Conservation (phyloP, 345 rosid species). For the Brassica napus region Da-Ae NC_063442.1:41061001-41061500, state of each 20-base stretch:
- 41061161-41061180: neutral
- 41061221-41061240: neutral
- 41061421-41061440: neutral
- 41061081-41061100: neutral
- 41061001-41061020: too few relatives aligned
- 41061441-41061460: neutral
- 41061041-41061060: neutral
- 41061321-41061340: constrained; percentile 32
- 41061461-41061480: constrained; percentile 1
- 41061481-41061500: neutral
- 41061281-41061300: constrained; percentile 23
- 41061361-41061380: constrained; percentile 3
- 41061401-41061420: neutral
- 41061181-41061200: neutral
- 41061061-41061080: neutral
- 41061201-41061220: neutral
- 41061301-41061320: constrained; percentile 29
- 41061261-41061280: constrained; percentile 8
- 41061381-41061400: neutral
- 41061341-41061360: constrained; percentile 13
- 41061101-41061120: neutral
- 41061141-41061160: neutral
- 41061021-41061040: too few relatives aligned
- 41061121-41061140: neutral
- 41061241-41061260: constrained; percentile 23